These are phyloP conservation scores for Phytophthora idaei DNA, from an alignment of 352 stramenopile species.

Conservation along the genomic window DNA sequence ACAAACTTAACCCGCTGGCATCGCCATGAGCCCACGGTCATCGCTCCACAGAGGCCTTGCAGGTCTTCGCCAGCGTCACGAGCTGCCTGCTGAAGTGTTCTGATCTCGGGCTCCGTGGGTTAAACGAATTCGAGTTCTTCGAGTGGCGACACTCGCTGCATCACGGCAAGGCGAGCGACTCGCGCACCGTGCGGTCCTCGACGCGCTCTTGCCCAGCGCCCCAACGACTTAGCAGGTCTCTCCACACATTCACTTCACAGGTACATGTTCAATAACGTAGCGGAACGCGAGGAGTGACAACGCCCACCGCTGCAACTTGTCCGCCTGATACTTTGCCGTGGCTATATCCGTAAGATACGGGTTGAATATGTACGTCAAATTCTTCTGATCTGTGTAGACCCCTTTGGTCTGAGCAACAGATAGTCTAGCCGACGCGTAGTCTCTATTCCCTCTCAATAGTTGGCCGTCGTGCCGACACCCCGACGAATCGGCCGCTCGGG, in stretches of 20 bases:
- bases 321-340: slow-evolving; percentile 10
- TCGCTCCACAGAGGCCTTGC: slow-evolving; percentile 3
- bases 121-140: not conserved
- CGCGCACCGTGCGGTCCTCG: not conserved
- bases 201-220: not conserved
- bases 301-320: slow-evolving; percentile 25
- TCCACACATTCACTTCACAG: slow-evolving; percentile 9
- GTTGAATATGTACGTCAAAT: slow-evolving; percentile 28
- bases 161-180: not conserved
- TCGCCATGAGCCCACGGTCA: not conserved
- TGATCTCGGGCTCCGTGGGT: not conserved
- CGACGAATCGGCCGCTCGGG: slow-evolving; percentile 9
- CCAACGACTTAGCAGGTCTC: slow-evolving; percentile 8
- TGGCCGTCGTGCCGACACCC: slow-evolving; percentile 1
- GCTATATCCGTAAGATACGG: not conserved
- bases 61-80: not conserved
- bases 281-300: slow-evolving; percentile 7
- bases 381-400: slow-evolving; percentile 29
- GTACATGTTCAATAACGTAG: slow-evolving; percentile 27
- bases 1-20: slow-evolving; percentile 19
- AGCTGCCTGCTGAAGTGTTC: not conserved
- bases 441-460: slow-evolving; percentile 31
- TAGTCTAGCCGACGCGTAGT: slow-evolving; percentile 13
- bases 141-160: not conserved
- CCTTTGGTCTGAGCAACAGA: slow-evolving; percentile 10